These are phyloP conservation scores for Gaillardinia entomophila DNA, from an alignment of 805 yeast species.

Conservation along the genomic window DNA sequence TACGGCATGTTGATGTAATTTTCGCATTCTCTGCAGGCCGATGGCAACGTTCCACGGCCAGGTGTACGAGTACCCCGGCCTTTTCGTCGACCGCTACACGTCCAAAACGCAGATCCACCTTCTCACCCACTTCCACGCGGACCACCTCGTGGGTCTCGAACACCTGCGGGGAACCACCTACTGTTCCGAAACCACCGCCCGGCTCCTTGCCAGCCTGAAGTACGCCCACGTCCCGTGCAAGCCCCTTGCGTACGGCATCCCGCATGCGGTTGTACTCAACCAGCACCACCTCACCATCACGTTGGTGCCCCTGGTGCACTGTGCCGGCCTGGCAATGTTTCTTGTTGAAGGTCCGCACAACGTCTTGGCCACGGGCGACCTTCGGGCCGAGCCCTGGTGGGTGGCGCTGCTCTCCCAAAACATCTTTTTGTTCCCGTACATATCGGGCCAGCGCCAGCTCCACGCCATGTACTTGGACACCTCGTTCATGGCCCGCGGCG, in stretches of 20 bases:
- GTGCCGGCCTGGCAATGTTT: conserved; percentile 56
- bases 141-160: conserved; percentile 46
- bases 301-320: conserved; percentile 47
- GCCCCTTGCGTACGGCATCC: conserved; percentile 14
- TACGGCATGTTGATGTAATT: conserved; percentile 67
- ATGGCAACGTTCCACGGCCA: conserved; percentile 32
- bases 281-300: conserved; percentile 26
- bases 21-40: neutral
- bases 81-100: conserved; percentile 34
- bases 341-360: conserved; percentile 29
- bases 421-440: conserved; percentile 39
- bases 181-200: conserved; percentile 40
- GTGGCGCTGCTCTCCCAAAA: conserved; percentile 28
- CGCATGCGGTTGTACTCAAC: conserved; percentile 12
- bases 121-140: conserved; percentile 51
- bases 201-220: conserved; percentile 13
- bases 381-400: conserved; percentile 54
- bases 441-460: conserved; percentile 21
- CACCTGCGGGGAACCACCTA: conserved; percentile 36
- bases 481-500: conserved; percentile 44
- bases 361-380: conserved; percentile 52
- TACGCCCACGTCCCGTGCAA: conserved; percentile 12
- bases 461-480: conserved; percentile 51
- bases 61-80: conserved; percentile 43
- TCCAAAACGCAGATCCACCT: conserved; percentile 17